These are phyloP conservation scores for Candida sanyaensis DNA, from an alignment of 1,139 yeast genomes.

Conservation along the genomic window DNA sequence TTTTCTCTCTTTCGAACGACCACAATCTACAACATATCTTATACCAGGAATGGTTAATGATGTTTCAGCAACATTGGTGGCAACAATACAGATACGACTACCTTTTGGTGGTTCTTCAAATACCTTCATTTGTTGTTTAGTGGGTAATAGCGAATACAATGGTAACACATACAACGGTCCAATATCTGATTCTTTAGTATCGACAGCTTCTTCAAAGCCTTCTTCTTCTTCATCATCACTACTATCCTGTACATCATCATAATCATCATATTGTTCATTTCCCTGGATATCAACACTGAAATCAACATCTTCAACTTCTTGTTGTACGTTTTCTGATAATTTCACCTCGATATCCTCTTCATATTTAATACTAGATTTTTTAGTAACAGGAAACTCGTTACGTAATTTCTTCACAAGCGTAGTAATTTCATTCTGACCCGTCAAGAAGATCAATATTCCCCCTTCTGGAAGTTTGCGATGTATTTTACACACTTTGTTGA, in stretches of 20 bases:
- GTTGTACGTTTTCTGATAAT: conserved; percentile 59
- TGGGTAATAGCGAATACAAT: conserved; percentile 86
- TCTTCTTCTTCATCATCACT: conserved; percentile 70
- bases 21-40: conserved; percentile 93
- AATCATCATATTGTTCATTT: conserved; percentile 19
- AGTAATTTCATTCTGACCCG: conserved; percentile 92
- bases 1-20: conserved; percentile 86
- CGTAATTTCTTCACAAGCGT: conserved; percentile 70
- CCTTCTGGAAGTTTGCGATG: conserved; percentile 90
- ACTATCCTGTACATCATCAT: conserved; percentile 26
- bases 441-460: conserved; percentile 85
- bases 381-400: conserved; percentile 65
- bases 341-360: conserved; percentile 47
- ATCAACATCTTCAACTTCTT: conserved; percentile 89
- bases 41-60: conserved; percentile 96
- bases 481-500: conserved; percentile 80
- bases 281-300: conserved; percentile 58
- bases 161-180: conserved; percentile 93
- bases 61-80: conserved; percentile 98
- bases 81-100: conserved; percentile 85
- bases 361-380: conserved; percentile 21
- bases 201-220: conserved; percentile 84
- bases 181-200: conserved; percentile 70
- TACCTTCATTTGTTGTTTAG: conserved; percentile 92
- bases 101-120: conserved; percentile 86